A percentile compares a stretch with the other conserved stretches of the same genome.
Evolutionary conservation across 2,329 filamentous ascomycete species (phyloP).

Genomic region (Beauveria australis): DNA sequence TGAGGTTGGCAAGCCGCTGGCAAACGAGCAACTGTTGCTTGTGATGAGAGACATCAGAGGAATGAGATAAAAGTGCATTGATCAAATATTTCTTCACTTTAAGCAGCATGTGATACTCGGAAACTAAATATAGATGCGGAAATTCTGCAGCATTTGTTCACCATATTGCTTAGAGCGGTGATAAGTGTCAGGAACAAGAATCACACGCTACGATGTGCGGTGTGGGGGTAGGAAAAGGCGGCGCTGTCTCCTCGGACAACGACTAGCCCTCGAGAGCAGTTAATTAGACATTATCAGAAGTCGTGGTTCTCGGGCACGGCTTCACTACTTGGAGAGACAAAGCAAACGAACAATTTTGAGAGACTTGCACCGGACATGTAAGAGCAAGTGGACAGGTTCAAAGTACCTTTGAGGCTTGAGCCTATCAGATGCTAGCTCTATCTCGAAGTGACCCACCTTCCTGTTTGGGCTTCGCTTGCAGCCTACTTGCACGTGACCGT

Average conservation of each 20-base stretch:
- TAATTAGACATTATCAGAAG: not conserved
- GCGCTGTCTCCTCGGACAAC: not conserved
- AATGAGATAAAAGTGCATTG: not conserved
- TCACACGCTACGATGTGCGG: not conserved
- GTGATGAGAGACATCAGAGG: not conserved
- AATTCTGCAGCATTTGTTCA: not conserved
- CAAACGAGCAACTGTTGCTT: not conserved
- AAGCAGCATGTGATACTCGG: not conserved
- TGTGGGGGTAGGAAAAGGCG: not conserved
- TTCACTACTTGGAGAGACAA: not conserved
- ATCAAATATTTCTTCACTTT: not conserved
- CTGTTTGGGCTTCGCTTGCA: not conserved
- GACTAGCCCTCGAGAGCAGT: not conserved
- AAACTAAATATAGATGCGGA: not conserved
- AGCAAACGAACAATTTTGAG: not conserved
- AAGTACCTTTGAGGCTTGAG: too few species aligned
- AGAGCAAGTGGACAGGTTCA: not conserved
- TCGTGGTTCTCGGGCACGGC: not conserved
- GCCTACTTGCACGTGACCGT: not conserved
- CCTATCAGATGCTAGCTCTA: not conserved
- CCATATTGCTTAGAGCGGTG: not conserved
- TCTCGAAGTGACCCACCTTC: conserved; percentile 1
- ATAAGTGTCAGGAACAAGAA: not conserved
- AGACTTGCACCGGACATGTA: not conserved
- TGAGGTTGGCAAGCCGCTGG: not conserved